Evolutionary conservation across 345 rosid species (phyloP).

Genomic region (Fremontodendron californicum): DNA sequence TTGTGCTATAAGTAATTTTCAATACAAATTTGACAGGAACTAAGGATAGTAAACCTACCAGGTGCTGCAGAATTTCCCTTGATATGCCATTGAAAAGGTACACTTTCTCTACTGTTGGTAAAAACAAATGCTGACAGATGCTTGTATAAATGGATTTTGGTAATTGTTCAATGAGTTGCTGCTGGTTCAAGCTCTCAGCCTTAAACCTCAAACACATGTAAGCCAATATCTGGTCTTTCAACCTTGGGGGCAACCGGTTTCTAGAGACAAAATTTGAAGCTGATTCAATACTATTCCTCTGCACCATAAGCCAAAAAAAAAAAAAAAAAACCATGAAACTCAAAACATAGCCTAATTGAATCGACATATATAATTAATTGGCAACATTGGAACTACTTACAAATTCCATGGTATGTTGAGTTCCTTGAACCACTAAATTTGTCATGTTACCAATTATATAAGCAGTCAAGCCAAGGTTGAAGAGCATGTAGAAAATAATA

Average conservation of each 20-base stretch:
- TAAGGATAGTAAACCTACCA: slow-evolving; percentile 37
- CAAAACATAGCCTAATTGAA: not conserved
- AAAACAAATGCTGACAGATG: slow-evolving; percentile 82
- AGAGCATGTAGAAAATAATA: slow-evolving; percentile 77
- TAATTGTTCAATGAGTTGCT: slow-evolving; percentile 78
- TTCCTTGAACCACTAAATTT: slow-evolving; percentile 90
- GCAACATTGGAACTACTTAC: slow-evolving; percentile 36
- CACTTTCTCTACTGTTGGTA: slow-evolving; percentile 64
- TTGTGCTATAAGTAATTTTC: not conserved
- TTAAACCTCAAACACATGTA: slow-evolving; percentile 89
- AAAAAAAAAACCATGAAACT: slow-evolving; percentile 6
- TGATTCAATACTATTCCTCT: slow-evolving; percentile 87
- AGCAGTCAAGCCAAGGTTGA: slow-evolving; percentile 90
- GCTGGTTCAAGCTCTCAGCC: slow-evolving; percentile 88
- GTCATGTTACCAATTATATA: slow-evolving; percentile 95
- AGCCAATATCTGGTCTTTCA: slow-evolving; percentile 80
- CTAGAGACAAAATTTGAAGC: slow-evolving; percentile 77
- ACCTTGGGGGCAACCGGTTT: slow-evolving; percentile 65
- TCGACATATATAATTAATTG: not conserved
- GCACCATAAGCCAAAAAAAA: slow-evolving; percentile 27
- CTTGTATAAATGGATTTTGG: slow-evolving; percentile 83
- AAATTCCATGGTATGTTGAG: slow-evolving; percentile 95
- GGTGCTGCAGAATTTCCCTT: slow-evolving; percentile 50
- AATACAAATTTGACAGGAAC: not conserved
- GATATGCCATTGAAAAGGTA: slow-evolving; percentile 73